Base-by-base conservation (phyloP, 768 basidiomycete genomes). In the Phanerochaete sordida region DNA sequence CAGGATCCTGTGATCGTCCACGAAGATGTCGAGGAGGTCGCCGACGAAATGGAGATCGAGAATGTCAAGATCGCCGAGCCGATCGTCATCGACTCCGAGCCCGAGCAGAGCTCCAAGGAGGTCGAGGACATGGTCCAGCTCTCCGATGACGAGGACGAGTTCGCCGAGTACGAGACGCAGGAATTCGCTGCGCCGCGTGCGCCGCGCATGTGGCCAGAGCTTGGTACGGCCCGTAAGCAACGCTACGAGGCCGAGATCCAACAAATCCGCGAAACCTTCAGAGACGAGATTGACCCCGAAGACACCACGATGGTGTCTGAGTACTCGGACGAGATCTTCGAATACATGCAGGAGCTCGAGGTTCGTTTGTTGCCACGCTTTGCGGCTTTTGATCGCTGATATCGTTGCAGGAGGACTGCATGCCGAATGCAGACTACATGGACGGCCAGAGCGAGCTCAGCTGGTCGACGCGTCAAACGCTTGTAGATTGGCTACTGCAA, bases 271-370 rank as follows among this genome's bases (percentile, higher is more conserved):
- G 72, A 71, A 50, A 74, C 73, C 37, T 88, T 85, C 72, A 82
- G 88, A 39, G 87, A 87, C 58, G 89, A 96, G 62, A 74, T 84
- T 44, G 90, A 92, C 54, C 76, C 84, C 69, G 83, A 81, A 61
- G 94, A 97, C 74, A 89, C 90, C 45, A 91, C 92, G 1, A 96
- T 99, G 95, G 96, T 97, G 44, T 93, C 95, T 19, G 97, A 99
- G 73, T 99, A 99, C 70, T 83, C 94, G n/a, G 94, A 98, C 15
- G 96, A 99, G 59, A 98, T 99, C 72, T 98, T 98, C 70, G 81
- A 85, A 64, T 98, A 98, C 74, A 99, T 99, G 97, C 79, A 79
- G 62, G 86, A 92, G 56, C 85, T 98, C 47, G 95, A 99, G 85
- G 93, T 94, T 59, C 43, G 85, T 73, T 44, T 24, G 30, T 35